Evolutionary conservation across 805 yeast genomes (phyloP), one percentile per base, ranked within the genome.

Genomic region (Metschnikowia baotianmanensis): DNA sequence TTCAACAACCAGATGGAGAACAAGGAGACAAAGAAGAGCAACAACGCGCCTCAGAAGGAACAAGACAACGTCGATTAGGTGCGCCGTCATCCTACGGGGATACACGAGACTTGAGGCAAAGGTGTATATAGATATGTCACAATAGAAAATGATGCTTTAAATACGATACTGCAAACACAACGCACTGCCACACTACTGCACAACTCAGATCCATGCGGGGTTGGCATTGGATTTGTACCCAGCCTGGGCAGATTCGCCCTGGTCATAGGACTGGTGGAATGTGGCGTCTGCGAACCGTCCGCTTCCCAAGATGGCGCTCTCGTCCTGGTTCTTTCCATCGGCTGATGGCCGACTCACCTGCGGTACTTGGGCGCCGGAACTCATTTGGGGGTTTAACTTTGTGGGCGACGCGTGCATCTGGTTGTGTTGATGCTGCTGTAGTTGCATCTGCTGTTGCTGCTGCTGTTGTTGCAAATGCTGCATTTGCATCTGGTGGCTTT

Each of bases 1-100:
- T 65, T 62, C 43, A 62, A 48, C 47, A 52, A 52, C 31, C 49
- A 46, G 27, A 26, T 45, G 37, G 46, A 49, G 39, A 46, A 47
- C 37, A 40, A 43, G 26, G 50, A 49, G 36, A 25, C 49, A 10
- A 39, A 41, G 8, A 41, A 43, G 25, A 17, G n/a, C n/a, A n/a
- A 40, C 13, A 22, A 15, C 28, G 26, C 17, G 40, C 38, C 41
- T 10, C 30, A 17, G 21, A 40, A 45, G 32, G 26, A 31, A 5
- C 40, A 35, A 12, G 47, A 43, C 23, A 46, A 43, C 26, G 37
- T 39, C 13, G 49, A 45, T 38, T 45, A 45, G 33, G 3, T n/a
- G 12, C n/a, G n/a, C n/a, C n/a, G n/a, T n/a, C n/a, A n/a, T n/a
- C n/a, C n/a, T n/a, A n/a, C n/a, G n/a, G n/a, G n/a, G n/a, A n/a